Evolutionary conservation across 164 flowering plant species (phyloP), one percentile per base, ranked within the genome.

Genomic region (Akebia trifoliata): DNA sequence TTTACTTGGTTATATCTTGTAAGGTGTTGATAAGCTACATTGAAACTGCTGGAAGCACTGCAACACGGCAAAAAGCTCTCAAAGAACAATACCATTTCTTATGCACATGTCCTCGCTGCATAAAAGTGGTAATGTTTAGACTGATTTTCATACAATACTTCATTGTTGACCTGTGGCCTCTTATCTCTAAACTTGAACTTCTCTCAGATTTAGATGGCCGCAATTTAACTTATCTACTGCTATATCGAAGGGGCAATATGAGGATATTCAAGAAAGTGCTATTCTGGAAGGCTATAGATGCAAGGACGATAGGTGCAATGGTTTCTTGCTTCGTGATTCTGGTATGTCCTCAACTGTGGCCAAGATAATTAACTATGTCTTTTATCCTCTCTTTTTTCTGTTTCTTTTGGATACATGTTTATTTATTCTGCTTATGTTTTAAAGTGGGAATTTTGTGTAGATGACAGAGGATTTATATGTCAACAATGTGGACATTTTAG

Each of bases 31-130:
- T 94, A 53, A 86, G 90, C 71, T 94, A 94, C 60, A 77, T 94
- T 54, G 99, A 94, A 70, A 94, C 83, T 72, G 99, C 99, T 69
- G 96, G 85, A 73, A 90, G 88, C 76, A 82, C 97, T 26, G 56
- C 66, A 66, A 82, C 95, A 56, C 77, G 99, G 71, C 86, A 76
- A 65, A 90, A 86, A 65, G 64, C 85, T 70, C 89, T 94, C 29
- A 79, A 77, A 74, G 88, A 90, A 59, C 96, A 90, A 59, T 90
- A 94, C 74, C 59, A 75, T 45, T 94, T 94, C 74, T 68, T 64
- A 52, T 94, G 99, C 69, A 57, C 75, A 24, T 88, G 99, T 60
- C 60, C 78, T 28, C 86, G 83, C 65, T 94, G 99, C 76, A 72
- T 55, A 22, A 82, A 78, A 71, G 48, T 76, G 89, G 97, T 94